These are phyloP conservation scores for Penicillium bovifimosum DNA, from an alignment of 495 filamentous ascomycete species.

Conservation along the genomic window DNA sequence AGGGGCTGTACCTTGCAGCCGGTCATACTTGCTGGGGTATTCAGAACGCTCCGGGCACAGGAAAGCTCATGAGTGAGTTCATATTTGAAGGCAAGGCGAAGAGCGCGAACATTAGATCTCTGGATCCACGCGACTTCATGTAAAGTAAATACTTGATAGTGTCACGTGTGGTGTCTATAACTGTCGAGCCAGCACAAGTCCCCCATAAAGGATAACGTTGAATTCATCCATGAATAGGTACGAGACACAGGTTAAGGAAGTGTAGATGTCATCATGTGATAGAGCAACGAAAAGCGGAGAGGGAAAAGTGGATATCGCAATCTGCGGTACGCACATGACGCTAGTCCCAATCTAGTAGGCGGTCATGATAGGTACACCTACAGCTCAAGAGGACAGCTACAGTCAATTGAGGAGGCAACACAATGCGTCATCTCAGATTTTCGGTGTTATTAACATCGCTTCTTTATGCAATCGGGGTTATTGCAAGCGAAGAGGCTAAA, in stretches of 20 bases:
- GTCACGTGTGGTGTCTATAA: not conserved
- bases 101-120: slow-evolving; percentile 64
- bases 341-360: not conserved
- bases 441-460: slow-evolving; percentile 27
- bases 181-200: not conserved
- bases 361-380: not conserved
- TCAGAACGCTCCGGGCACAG: slow-evolving; percentile 90
- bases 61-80: slow-evolving; percentile 81
- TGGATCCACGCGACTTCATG: slow-evolving; percentile 61
- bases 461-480: slow-evolving; percentile 28
- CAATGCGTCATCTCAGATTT: slow-evolving; percentile 30
- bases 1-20: slow-evolving; percentile 75
- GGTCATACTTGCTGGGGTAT: slow-evolving; percentile 99
- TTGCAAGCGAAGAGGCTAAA: slow-evolving; percentile 28
- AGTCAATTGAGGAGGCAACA: slow-evolving; percentile 18
- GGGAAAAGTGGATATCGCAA: not conserved
- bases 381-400: slow-evolving; percentile 22
- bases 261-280: not conserved
- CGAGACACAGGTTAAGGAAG: not conserved
- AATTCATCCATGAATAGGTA: not conserved
- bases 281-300: not conserved
- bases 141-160: slow-evolving; percentile 16
- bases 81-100: slow-evolving; percentile 73
- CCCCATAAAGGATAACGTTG: not conserved
- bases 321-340: not conserved